Evolutionary conservation across 257 asterid genomes (phyloP).

Genomic region (Coffea canephora): DNA sequence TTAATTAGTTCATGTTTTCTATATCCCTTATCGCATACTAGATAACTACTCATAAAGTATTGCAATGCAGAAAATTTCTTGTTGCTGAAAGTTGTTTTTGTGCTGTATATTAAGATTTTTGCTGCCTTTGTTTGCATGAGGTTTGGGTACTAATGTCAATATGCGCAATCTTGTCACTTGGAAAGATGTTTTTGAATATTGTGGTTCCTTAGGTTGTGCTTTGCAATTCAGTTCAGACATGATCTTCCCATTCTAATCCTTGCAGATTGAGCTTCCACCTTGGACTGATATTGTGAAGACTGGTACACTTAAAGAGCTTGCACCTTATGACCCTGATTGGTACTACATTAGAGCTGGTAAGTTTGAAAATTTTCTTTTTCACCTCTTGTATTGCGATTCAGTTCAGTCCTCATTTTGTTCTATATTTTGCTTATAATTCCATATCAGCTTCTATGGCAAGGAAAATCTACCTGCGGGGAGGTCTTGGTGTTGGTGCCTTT

Average conservation of each 20-base stretch:
- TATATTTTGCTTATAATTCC: neutral
- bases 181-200: neutral
- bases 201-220: neutral
- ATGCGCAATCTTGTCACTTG: neutral
- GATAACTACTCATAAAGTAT: neutral
- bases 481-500: slow-evolving; percentile 88
- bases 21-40: neutral
- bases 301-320: slow-evolving; percentile 80
- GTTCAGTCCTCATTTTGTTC: neutral
- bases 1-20: neutral
- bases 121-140: neutral
- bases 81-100: neutral
- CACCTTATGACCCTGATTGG: slow-evolving; percentile 97
- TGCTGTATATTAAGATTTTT: no score
- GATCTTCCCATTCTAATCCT: neutral
- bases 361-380: neutral
- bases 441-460: slow-evolving; percentile 90
- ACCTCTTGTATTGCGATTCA: neutral
- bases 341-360: slow-evolving; percentile 91
- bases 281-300: slow-evolving; percentile 96
- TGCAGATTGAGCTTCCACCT: slow-evolving; percentile 85
- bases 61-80: neutral
- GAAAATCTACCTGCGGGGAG: slow-evolving; percentile 85
- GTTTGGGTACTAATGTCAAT: neutral
- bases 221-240: neutral